Evolutionary conservation across 495 filamentous ascomycete genomes (phyloP).

Genomic region (Aspergillus cristatus): DNA sequence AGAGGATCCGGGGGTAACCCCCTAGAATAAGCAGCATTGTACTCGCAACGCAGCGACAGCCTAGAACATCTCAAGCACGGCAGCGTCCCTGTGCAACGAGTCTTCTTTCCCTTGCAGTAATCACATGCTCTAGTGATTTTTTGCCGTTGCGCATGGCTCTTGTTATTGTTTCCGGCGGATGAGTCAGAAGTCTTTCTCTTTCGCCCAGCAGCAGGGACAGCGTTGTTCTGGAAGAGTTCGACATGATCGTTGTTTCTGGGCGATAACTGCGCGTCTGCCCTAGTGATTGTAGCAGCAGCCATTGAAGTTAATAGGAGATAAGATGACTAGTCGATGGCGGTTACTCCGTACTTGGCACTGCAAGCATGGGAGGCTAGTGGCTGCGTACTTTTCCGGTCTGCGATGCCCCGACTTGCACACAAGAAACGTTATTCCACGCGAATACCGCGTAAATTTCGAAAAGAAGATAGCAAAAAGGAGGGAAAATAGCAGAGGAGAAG

Average conservation of each 20-base stretch:
- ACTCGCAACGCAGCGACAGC: conserved; percentile 31
- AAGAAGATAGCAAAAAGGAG: background rate
- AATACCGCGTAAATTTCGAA: background rate
- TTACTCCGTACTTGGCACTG: too few relatives aligned
- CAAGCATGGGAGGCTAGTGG: too few relatives aligned
- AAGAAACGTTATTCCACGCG: too few relatives aligned
- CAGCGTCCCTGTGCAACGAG: conserved; percentile 36
- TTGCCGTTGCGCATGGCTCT: conserved; percentile 19
- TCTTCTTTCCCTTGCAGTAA: conserved; percentile 40
- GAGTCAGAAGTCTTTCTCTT: conserved; percentile 27
- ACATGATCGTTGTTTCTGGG: conserved; percentile 2
- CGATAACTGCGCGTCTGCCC: conserved; percentile 9
- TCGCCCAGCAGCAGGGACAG: conserved; percentile 3
- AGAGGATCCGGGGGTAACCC: conserved; percentile 35
- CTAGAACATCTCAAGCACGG: conserved; percentile 33
- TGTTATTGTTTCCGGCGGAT: conserved; percentile 7
- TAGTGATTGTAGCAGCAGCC: conserved; percentile 13
- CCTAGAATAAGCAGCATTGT: conserved; percentile 36
- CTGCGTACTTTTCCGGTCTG: too few relatives aligned
- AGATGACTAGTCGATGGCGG: too few relatives aligned
- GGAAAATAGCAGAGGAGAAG: background rate
- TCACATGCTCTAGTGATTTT: conserved; percentile 42
- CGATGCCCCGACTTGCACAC: too few relatives aligned
- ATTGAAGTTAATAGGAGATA: conserved; percentile 2
- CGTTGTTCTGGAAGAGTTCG: background rate